Percentiles rank a stretch among this genome's conserved stretches.
phyloP scores from a whole-genome alignment of 306 rosid species.

The Urtica urens region DNA sequence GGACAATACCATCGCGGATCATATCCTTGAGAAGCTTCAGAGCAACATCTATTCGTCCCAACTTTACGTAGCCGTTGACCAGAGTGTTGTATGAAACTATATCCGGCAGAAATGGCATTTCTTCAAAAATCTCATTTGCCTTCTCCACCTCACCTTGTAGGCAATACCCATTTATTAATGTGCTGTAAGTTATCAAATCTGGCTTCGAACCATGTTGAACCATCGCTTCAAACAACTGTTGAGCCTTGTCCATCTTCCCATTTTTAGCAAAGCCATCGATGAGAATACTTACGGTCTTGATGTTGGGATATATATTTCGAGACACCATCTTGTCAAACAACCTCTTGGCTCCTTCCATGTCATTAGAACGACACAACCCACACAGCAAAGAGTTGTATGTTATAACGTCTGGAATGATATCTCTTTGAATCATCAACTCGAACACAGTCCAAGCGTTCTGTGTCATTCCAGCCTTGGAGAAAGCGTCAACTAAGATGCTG shows the following conservation, averaged over 20 bases:
- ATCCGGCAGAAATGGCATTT: slow-evolving; percentile 22
- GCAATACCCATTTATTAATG: slow-evolving; percentile 23
- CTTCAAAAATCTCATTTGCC: slow-evolving; percentile 18
- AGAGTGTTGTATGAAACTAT: slow-evolving; percentile 21
- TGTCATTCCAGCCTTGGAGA: too few species aligned
- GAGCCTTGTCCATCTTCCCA: slow-evolving; percentile 3
- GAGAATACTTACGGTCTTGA: background rate
- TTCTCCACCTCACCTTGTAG: slow-evolving; percentile 22
- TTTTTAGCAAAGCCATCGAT: background rate
- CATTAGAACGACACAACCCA: too few species aligned
- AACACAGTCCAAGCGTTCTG: too few species aligned
- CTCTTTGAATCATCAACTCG: too few species aligned
- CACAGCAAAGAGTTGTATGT: too few species aligned
- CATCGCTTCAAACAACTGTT: background rate
- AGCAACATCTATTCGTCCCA: slow-evolving; percentile 19
- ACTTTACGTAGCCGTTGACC: slow-evolving; percentile 20
- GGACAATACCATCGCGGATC: slow-evolving; percentile 23
- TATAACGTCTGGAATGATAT: too few species aligned
- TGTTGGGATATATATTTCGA: background rate
- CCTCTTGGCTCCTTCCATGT: too few species aligned
- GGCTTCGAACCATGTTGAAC: background rate
- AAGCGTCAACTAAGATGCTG: too few species aligned
- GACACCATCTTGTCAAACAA: background rate
- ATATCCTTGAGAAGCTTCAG: slow-evolving; percentile 25
- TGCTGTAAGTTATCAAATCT: background rate